phyloP scores from a whole-genome alignment of 1,139 yeast species.

The Taphrina communis region DNA sequence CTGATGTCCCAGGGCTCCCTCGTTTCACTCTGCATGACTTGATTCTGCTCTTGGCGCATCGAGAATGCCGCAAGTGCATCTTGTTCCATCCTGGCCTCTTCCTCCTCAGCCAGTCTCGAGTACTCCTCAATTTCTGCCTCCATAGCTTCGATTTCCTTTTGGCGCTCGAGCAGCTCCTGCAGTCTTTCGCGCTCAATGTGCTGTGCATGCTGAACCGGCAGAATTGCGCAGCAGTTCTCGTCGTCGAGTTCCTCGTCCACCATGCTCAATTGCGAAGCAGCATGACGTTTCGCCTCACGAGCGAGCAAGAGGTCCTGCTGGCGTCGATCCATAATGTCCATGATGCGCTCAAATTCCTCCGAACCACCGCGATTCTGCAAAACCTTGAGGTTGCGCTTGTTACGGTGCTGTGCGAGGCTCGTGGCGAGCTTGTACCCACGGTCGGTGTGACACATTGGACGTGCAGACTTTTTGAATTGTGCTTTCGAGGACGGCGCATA shows the following conservation, averaged over 20 bases:
- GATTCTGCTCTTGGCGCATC: slow-evolving; percentile 22
- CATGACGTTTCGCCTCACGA: slow-evolving; percentile 25
- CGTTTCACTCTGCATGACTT: slow-evolving; percentile 11
- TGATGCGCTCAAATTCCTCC: slow-evolving; percentile 32
- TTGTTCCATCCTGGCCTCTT: slow-evolving; percentile 9
- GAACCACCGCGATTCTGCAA: slow-evolving; percentile 29
- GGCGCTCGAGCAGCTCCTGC: slow-evolving; percentile 21
- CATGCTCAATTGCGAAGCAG: slow-evolving; percentile 15
- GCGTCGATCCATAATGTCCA: slow-evolving; percentile 29
- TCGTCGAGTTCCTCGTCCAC: slow-evolving; percentile 25
- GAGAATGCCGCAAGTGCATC: slow-evolving; percentile 15
- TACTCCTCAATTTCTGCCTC: slow-evolving; percentile 33
- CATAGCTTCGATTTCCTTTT: slow-evolving; percentile 24
- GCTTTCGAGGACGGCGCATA: slow-evolving; percentile 9
- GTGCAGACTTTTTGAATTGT: slow-evolving; percentile 11
- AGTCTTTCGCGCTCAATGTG: slow-evolving; percentile 27
- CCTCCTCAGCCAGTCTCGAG: slow-evolving; percentile 30
- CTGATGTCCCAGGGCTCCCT: slow-evolving; percentile 33
- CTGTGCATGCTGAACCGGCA: slow-evolving; percentile 29
- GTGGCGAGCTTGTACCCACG: slow-evolving; percentile 25
- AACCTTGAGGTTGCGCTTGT: slow-evolving; percentile 29
- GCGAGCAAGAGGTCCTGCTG: slow-evolving; percentile 24
- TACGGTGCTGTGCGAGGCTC: slow-evolving; percentile 28
- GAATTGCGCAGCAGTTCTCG: slow-evolving; percentile 22
- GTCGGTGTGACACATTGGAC: slow-evolving; percentile 30